Conservation (phyloP, 148 eudicot species). For the Nyssa sinensis region DNA sequence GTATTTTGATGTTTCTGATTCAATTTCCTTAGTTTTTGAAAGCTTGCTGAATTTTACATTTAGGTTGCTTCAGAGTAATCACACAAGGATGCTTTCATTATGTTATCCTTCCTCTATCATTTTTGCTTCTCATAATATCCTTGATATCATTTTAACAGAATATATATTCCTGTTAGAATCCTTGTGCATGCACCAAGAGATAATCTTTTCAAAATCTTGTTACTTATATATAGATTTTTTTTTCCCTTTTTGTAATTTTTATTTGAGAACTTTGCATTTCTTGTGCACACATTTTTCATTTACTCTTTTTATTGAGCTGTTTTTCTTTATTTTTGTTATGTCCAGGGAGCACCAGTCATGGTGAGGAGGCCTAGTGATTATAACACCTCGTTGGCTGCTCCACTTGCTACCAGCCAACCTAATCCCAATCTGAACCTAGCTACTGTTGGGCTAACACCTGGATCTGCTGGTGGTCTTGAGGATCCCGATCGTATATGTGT, state of each 20-base stretch:
- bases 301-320: not conserved
- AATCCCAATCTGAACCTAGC: constrained; percentile 82
- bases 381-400: constrained; percentile 87
- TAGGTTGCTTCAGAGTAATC: too few species aligned
- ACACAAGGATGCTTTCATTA: too few species aligned
- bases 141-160: not conserved
- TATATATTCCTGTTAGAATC: too few species aligned
- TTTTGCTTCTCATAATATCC: not conserved
- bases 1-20: constrained; percentile 30
- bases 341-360: constrained; percentile 85
- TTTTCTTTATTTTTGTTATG: not conserved
- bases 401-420: constrained; percentile 98
- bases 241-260: too few species aligned
- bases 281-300: too few species aligned
- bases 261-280: not conserved
- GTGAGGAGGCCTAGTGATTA: constrained; percentile 98
- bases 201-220: too few species aligned
- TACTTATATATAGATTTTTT: too few species aligned
- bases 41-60: too few species aligned
- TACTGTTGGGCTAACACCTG: constrained; percentile 90
- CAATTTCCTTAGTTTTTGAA: too few species aligned
- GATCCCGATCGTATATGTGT: constrained; percentile 97
- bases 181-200: not conserved
- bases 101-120: not conserved
- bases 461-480: constrained; percentile 93